Evolutionary conservation across 177 flowering plant genomes (phyloP), one percentile per base, ranked within the genome.

Genomic region (Vitis hybrid): DNA sequence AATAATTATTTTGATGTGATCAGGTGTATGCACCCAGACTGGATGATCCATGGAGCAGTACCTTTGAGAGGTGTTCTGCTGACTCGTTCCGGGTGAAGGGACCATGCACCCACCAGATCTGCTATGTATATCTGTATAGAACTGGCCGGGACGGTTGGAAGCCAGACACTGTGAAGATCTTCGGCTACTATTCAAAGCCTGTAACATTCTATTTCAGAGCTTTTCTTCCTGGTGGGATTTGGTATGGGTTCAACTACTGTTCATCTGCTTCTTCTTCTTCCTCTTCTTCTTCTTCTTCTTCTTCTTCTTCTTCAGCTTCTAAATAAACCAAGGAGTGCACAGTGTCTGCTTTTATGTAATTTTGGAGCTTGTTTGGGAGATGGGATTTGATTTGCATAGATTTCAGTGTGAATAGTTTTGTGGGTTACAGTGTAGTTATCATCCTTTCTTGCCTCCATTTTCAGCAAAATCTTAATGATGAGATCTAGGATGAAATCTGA

Each of bases 11-110:
- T 52, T 34, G 65, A 59, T 59, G 66, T 55, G 50, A 68, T 13
- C 68, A 90, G 97, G 92, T 90, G 9, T 91, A 88, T 65, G 90
- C 80, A 3, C 85, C 94, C 15, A 83, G 91, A 64, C 56, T 91
- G 5, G 94, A 91, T 59, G 85, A 90, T 74, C 94, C 93, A 10
- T 62, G 73, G 3, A 68, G 87, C 8, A 52, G 88, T 31, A 76
- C 94, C 13, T 91, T 91, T 55, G 94, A 90, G 77, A 45, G 89
- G 5, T 91, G 97, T 64, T 90, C 97, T 0, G 76, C 82, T 2
- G 97, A 91, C 54, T 90, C 90, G 5, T 90, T 76, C 66, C 59
- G 72, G 29, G 53, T 91, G 63, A 26, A 60, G 1, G 93, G 97
- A 0, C 88, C 93, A 7, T 92, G 93, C 67, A 81, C 83, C 50